These are phyloP conservation scores for Canavalia gladiata DNA, from an alignment of 306 rosid genomes.

Conservation along the genomic window DNA sequence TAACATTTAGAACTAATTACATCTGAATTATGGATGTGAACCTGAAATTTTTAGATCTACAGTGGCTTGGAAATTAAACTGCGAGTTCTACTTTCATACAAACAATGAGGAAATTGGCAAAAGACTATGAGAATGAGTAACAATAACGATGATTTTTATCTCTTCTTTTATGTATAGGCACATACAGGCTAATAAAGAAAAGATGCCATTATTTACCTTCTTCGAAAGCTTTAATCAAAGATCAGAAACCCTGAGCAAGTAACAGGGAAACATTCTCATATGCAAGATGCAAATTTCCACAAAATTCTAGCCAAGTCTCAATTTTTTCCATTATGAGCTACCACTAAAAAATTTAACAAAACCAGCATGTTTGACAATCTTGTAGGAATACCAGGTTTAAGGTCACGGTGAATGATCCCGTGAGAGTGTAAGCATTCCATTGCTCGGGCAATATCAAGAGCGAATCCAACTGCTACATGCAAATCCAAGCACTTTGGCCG, in stretches of 20 bases:
- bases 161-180: not conserved
- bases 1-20: not conserved
- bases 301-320: not conserved
- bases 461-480: constrained; percentile 75
- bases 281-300: not conserved
- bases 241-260: constrained; percentile 18
- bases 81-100: not conserved
- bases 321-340: not conserved
- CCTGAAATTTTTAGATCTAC: constrained; percentile 2
- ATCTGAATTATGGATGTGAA: not conserved
- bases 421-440: constrained; percentile 94
- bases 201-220: not conserved
- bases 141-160: not conserved
- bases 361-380: constrained; percentile 22
- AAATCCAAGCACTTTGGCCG: constrained; percentile 83
- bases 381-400: constrained; percentile 79
- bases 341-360: constrained; percentile 35
- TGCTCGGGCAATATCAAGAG: constrained; percentile 90
- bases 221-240: constrained; percentile 31
- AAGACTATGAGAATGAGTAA: not conserved
- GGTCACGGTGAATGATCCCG: constrained; percentile 96
- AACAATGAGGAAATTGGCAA: not conserved
- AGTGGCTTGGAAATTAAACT: not conserved
- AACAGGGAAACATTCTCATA: constrained; percentile 1
- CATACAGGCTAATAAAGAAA: constrained; percentile 13